Conservation (phyloP, 2,329 filamentous ascomycete genomes). For the Neofusicoccum sp. region DNA sequence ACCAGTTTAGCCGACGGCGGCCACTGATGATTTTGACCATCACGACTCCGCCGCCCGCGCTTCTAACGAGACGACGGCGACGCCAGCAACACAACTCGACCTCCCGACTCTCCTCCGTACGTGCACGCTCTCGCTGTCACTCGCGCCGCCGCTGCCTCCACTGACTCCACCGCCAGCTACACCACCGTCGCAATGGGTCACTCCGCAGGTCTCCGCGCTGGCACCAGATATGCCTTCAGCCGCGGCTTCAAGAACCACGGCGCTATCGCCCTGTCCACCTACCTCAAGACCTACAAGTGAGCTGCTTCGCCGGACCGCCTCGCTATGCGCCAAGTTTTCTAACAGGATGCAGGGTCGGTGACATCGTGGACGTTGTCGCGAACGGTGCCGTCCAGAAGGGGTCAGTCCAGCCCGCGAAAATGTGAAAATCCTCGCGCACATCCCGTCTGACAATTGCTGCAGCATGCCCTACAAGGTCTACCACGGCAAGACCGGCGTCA, state of each 20-base stretch:
- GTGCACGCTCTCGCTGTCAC: not conserved
- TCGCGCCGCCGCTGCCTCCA: not conserved
- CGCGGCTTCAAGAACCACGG: conserved; percentile 94
- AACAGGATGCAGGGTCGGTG: conserved; percentile 68
- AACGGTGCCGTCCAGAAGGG: conserved; percentile 99
- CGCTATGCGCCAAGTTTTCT: conserved; percentile 1
- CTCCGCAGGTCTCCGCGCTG: conserved; percentile 47
- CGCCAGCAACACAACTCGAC: conserved; percentile 12
- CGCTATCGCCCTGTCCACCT: conserved; percentile 89
- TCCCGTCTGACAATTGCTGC: conserved; percentile 35
- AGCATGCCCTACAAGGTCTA: conserved; percentile 99
- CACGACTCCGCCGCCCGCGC: not conserved
- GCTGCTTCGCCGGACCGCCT: conserved; percentile 29
- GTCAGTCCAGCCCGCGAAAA: conserved; percentile 54
- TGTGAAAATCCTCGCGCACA: not conserved
- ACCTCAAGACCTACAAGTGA: conserved; percentile 89
- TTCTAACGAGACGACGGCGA: conserved; percentile 12
- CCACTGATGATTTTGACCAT: conserved; percentile 15
- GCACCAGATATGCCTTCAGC: conserved; percentile 64
- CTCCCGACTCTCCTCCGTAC: conserved; percentile 12
- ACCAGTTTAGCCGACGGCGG: conserved; percentile 4
- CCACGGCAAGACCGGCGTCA: conserved; percentile 91
- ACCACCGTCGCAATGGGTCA: conserved; percentile 51
- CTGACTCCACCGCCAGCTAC: conserved; percentile 13
- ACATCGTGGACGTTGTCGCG: conserved; percentile 98